phyloP scores from a whole-genome alignment of 2,329 filamentous ascomycete species.

The Arachnomyces sp. region DNA sequence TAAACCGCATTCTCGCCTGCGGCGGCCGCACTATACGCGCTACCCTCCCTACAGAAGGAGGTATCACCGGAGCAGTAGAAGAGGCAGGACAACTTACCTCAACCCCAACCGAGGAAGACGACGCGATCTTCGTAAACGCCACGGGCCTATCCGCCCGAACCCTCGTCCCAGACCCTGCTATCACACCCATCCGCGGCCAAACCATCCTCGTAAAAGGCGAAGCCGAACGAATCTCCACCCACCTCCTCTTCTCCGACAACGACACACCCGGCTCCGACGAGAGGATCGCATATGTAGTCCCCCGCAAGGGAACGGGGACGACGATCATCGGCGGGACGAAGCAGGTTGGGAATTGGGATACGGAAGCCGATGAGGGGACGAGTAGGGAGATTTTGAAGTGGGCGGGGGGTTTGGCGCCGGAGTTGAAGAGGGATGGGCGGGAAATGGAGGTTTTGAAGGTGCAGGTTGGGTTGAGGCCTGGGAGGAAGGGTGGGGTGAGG shows the following conservation, averaged over 20 bases:
- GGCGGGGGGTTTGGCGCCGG: constrained; percentile 27
- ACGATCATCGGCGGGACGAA: constrained; percentile 42
- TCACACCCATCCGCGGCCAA: constrained; percentile 40
- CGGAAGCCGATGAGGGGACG: constrained; percentile 22
- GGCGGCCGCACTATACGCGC: constrained; percentile 23
- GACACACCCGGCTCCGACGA: constrained; percentile 15
- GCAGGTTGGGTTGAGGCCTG: constrained; percentile 39
- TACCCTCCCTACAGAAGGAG: constrained; percentile 19
- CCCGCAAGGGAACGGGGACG: constrained; percentile 31
- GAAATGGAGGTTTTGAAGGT: constrained; percentile 38
- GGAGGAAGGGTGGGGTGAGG: constrained; percentile 36
- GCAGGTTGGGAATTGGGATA: constrained; percentile 29
- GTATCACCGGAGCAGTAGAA: constrained; percentile 22
- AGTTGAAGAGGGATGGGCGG: constrained; percentile 25
- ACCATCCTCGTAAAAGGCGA: constrained; percentile 40
- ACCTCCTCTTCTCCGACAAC: constrained; percentile 4
- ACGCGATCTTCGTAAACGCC: constrained; percentile 33
- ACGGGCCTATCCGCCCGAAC: constrained; percentile 34
- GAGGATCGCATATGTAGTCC: constrained; percentile 34
- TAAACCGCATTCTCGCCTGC: constrained; percentile 16
- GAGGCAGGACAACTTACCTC: constrained; percentile 14
- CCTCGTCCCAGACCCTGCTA: constrained; percentile 26
- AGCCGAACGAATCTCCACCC: constrained; percentile 22
- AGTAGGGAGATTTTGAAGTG: constrained; percentile 31
- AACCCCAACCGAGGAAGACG: constrained; percentile 3